Percentiles rank a stretch among this genome's conserved stretches.
phyloP scores from a whole-genome alignment of 2,329 filamentous ascomycete genomes.

The Botrytis cinerea region DNA sequence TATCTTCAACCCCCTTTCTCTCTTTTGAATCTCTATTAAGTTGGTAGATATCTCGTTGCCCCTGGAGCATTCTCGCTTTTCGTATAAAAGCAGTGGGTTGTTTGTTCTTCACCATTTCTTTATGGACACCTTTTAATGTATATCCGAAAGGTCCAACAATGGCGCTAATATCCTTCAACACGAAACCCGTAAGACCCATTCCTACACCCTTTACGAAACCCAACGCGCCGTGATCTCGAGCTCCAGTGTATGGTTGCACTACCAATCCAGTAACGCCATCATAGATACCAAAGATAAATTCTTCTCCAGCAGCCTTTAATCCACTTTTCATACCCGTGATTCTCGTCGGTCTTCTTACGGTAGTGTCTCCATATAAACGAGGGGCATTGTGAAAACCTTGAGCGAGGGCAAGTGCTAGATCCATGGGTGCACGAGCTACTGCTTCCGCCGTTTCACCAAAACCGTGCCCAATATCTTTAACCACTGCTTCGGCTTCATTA shows the following conservation, averaged over 20 bases:
- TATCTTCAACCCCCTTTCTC: slow-evolving; percentile 36
- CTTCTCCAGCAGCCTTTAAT: slow-evolving; percentile 55
- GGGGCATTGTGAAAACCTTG: slow-evolving; percentile 73
- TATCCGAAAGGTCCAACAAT: slow-evolving; percentile 62
- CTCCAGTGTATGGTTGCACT: slow-evolving; percentile 58
- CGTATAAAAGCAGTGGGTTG: slow-evolving; percentile 57
- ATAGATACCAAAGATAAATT: slow-evolving; percentile 64
- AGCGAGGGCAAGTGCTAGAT: slow-evolving; percentile 56
- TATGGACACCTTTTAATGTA: slow-evolving; percentile 63
- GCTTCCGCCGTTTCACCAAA: slow-evolving; percentile 37
- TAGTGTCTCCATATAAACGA: slow-evolving; percentile 68
- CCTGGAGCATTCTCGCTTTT: slow-evolving; percentile 60
- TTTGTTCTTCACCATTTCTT: slow-evolving; percentile 55
- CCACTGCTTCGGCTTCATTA: slow-evolving; percentile 34
- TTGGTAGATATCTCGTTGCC: slow-evolving; percentile 49
- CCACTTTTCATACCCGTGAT: slow-evolving; percentile 62
- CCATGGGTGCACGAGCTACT: slow-evolving; percentile 53
- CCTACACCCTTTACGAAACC: slow-evolving; percentile 22
- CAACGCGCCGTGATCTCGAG: slow-evolving; percentile 34
- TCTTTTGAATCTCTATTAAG: slow-evolving; percentile 43
- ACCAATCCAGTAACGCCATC: slow-evolving; percentile 66
- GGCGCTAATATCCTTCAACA: slow-evolving; percentile 56
- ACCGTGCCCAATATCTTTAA: slow-evolving; percentile 36
- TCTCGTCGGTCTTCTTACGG: slow-evolving; percentile 64
- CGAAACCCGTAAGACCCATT: slow-evolving; percentile 22